Conservation (phyloP, 441 rosid genomes). For the Gossypium gossypioides region DNA sequence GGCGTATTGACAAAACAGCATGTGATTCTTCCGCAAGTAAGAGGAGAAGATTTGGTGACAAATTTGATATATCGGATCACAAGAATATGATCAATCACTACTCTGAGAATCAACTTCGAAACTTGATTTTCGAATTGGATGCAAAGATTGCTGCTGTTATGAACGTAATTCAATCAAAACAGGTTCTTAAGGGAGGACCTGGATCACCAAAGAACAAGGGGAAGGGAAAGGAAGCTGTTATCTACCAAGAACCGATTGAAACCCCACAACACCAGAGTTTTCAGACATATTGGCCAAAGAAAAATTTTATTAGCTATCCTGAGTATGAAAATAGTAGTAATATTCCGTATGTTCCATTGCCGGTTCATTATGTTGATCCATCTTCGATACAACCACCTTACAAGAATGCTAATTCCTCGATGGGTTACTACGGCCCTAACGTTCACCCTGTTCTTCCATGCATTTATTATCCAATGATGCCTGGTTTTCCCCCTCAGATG, state of each 20-base stretch:
- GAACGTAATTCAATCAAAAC: not conserved
- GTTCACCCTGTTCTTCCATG: not conserved
- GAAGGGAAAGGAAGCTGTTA: not conserved
- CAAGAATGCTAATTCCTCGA: not conserved
- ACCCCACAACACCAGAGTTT: not conserved
- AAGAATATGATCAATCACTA: not conserved
- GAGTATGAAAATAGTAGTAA: not conserved
- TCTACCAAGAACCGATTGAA: not conserved
- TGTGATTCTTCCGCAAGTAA: not conserved
- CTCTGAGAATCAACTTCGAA: not conserved
- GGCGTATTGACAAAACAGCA: not conserved
- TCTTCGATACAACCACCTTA: not conserved
- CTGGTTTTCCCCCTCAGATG: not conserved
- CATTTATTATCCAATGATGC: not conserved
- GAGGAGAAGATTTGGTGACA: not conserved
- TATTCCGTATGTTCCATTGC: not conserved
- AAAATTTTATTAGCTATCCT: not conserved
- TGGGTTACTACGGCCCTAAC: not conserved
- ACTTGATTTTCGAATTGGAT: not conserved
- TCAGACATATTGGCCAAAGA: not conserved
- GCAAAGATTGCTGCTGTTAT: not conserved
- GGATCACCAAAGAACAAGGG: not conserved
- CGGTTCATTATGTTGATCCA: not conserved
- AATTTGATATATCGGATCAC: not conserved
- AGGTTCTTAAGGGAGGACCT: not conserved